Conservation (phyloP, 1,139 yeast species). For the Sugiyamaella xylanicola region DNA sequence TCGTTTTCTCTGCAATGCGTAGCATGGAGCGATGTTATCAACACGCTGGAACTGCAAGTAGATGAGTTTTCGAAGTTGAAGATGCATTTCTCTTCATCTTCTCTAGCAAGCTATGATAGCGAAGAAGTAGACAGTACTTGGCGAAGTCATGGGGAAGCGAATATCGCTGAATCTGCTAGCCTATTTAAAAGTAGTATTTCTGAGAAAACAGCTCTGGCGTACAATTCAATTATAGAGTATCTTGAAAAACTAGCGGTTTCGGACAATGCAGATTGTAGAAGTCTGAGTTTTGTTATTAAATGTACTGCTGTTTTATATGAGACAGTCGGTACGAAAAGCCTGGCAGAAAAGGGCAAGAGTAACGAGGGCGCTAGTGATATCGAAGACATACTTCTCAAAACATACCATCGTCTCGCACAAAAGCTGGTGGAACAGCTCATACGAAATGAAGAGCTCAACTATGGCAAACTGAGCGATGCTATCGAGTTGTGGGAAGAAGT, state of each 20-base stretch:
- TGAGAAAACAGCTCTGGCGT: slow-evolving; percentile 8
- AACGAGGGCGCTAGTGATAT: not conserved
- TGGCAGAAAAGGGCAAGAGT: not conserved
- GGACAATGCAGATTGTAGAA: slow-evolving; percentile 7
- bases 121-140: slow-evolving; percentile 26
- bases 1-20: slow-evolving; percentile 21
- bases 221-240: slow-evolving; percentile 11
- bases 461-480: not conserved
- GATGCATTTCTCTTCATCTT: slow-evolving; percentile 14
- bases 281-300: slow-evolving; percentile 20
- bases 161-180: slow-evolving; percentile 15
- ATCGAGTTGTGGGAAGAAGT: slow-evolving; percentile 11
- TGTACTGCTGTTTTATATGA: slow-evolving; percentile 16
- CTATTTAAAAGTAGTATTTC: slow-evolving; percentile 16
- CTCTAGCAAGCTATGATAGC: slow-evolving; percentile 18
- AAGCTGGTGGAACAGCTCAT: not conserved
- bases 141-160: slow-evolving; percentile 20
- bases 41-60: slow-evolving; percentile 18
- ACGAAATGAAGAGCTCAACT: not conserved
- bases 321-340: slow-evolving; percentile 9
- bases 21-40: slow-evolving; percentile 24
- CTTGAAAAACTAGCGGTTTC: slow-evolving; percentile 16
- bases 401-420: not conserved
- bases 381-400: not conserved
- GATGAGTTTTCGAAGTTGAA: slow-evolving; percentile 24